These are phyloP conservation scores for Dictyostelium purpureum DNA, from an alignment of 78 protist genomes.

Conservation along the genomic window DNA sequence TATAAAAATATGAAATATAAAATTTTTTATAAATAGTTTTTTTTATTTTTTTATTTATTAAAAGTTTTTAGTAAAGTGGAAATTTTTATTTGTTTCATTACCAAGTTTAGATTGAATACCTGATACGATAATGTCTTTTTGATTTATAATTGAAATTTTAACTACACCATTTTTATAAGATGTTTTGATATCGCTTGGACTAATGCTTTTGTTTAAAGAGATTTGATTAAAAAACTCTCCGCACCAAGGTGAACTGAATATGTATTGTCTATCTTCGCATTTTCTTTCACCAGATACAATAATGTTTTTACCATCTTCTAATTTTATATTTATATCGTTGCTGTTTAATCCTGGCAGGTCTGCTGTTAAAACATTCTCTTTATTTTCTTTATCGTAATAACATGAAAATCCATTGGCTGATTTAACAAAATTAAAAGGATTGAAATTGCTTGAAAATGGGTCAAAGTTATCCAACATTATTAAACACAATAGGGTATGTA, in stretches of 20 bases:
- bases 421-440: no score
- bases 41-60: background rate
- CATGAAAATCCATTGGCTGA: no score
- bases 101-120: background rate
- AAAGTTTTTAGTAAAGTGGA: background rate
- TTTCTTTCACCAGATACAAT: background rate
- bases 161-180: background rate
- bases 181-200: background rate
- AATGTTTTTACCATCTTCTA: background rate
- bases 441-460: no score
- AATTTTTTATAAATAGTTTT: background rate
- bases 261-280: background rate
- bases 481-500: no score
- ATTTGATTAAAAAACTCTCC: background rate
- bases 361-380: background rate
- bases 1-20: background rate
- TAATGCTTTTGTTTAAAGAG: background rate
- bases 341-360: background rate
- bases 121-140: background rate
- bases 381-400: background rate
- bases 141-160: background rate
- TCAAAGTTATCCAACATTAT: no score
- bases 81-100: background rate
- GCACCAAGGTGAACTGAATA: background rate
- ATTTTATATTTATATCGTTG: background rate